Base-by-base conservation (phyloP, 805 yeast genomes). In the Saturnispora sekii region DNA sequence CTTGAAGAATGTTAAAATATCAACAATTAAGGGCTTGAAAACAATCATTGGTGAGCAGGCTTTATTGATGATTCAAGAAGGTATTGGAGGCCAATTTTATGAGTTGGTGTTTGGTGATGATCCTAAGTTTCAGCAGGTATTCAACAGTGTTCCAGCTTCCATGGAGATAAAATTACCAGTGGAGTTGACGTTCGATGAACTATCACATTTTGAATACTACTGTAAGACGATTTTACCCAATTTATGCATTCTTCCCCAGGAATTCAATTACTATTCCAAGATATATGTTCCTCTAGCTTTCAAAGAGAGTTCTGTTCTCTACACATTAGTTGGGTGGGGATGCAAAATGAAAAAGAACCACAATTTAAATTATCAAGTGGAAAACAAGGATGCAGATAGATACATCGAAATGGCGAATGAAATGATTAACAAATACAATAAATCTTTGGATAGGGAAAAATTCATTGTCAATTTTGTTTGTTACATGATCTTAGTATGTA, bases 301-400 rank as follows among this genome's bases (percentile, higher is more conserved):
- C 38, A 61, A 62, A 31, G 70, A 74, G 40, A 63, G 63, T 33
- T 67, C 76, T 3, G 72, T 77, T 3, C 53, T 78, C 18, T 68
- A 69, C 47, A 65, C 74, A 0, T 55, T 79, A 7, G 61, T 77
- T 28, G 74, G 79, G 0, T 79, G 83, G 83, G 74, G 78, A 65
- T 67, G 69, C 17, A 54, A 56, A 32, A 47, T 45, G 47, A 35
- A 47, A 32, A 56, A 55, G 31, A 55, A 49, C 33, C 36, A 48
- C 4, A 51, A 52, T 15, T 39, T 56, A 34, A 54, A 50, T 15
- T 56, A 48, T 36, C 53, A 53, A 41, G 46, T 53, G 5, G 56
- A 53, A 35, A 50, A 55, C 34, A 36, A 46, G n/a, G 52, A 51
- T 29, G 53, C 56, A 3, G 53, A 47, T 33, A 31, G 36, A 3